Evolutionary conservation across 306 rosid species (phyloP).

Genomic region (Cotoneaster glaucophyllus): DNA sequence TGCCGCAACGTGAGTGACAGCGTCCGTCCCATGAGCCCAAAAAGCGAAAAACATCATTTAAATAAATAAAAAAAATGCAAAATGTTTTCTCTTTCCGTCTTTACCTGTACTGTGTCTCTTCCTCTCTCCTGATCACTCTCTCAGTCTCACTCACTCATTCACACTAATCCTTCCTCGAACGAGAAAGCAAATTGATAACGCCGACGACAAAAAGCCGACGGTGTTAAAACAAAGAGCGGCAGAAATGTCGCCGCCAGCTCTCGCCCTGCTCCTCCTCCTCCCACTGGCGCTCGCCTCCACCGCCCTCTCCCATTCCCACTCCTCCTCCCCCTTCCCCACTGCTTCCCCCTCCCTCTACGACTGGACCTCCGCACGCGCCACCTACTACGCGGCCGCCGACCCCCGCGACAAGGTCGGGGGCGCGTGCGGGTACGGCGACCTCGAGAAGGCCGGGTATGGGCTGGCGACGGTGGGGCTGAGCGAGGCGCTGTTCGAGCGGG

Average conservation of each 20-base stretch:
- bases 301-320: conserved; percentile 44
- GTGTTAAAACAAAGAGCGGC: background rate
- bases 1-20: background rate
- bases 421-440: conserved; percentile 92
- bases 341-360: conserved; percentile 35
- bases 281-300: conserved; percentile 30
- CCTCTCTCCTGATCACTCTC: background rate
- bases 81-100: background rate
- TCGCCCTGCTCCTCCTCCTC: conserved; percentile 6
- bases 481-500: conserved; percentile 65
- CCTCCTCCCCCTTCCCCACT: conserved; percentile 17
- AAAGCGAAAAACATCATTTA: background rate
- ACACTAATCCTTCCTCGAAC: background rate
- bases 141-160: background rate
- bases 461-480: conserved; percentile 86
- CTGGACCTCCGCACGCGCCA: conserved; percentile 87
- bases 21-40: background rate
- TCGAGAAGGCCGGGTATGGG: conserved; percentile 63
- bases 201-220: background rate
- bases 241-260: conserved; percentile 38
- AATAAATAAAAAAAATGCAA: too few relatives aligned
- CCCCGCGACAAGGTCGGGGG: conserved; percentile 85
- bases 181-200: background rate
- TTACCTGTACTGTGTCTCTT: background rate
- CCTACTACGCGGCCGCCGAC: conserved; percentile 83